Evolutionary conservation across 148 eudicot genomes (phyloP), one percentile per base, ranked within the genome.

Genomic region (Nepenthes mirabilis): DNA sequence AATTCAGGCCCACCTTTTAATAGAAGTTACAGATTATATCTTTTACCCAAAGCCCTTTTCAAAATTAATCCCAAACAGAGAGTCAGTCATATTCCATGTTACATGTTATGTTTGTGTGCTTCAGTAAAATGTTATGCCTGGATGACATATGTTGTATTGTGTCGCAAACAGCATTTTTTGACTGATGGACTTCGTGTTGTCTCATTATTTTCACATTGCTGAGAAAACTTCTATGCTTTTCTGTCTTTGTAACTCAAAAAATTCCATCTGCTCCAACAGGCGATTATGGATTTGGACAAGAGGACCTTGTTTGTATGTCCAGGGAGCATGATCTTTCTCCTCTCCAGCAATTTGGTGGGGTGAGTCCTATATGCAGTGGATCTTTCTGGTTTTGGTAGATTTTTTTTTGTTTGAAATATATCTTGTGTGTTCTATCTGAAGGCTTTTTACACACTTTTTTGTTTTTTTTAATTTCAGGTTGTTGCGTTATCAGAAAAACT

Each of bases 271-370:
- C 51, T 43, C 56, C 77, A 53, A 23, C 52, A 51, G 86, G 85
- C 14, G 88, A 77, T 47, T 88, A 73, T 77, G 76, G 65, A 57
- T 45, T 84, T 72, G 70, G 75, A 34, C 77, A 72, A 45, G 91
- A 83, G 40, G 80, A 74, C 56, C 87, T 93, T 65, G 76, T 77
- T 63, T 59, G 72, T 45, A 76, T 93, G 78, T 76, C 86, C 2
- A 83, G 87, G 79, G 98, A 93, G 40, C 83, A 83, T 77, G 87
- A 93, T 64, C 50, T 79, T 50, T 60, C 91, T 65, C 64, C 69
- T 47, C 67, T 88, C 66, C 88, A 80, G 57, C 73, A 77, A 63
- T 67, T 48, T 48, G 95, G 95, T 57, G 96, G 94, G 82, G 98
- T 69, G 81, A 78, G 85, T 72, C 65, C 58, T 40, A 2, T 35